Percentiles rank a stretch among this genome's conserved stretches.
These are phyloP conservation scores for Trypanosoma boissoni DNA, from an alignment of 208 protist species.

Conservation along the genomic window DNA sequence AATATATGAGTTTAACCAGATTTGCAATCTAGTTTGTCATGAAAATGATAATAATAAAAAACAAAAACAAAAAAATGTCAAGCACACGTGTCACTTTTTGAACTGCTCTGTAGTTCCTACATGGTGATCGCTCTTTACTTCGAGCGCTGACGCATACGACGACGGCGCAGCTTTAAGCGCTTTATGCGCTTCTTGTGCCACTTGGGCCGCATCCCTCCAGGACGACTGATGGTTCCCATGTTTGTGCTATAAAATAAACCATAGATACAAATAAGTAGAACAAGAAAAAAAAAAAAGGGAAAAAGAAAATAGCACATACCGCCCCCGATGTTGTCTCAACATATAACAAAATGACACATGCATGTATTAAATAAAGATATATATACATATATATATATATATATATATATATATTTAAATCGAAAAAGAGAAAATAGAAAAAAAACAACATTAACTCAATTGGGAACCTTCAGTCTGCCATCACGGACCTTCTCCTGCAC, in stretches of 20 bases:
- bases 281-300: slow-evolving; percentile 25
- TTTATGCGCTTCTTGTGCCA: slow-evolving; percentile 93
- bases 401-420: slow-evolving; percentile 4
- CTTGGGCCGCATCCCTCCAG: slow-evolving; percentile 88
- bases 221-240: slow-evolving; percentile 85
- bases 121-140: slow-evolving; percentile 49
- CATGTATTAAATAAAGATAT: too few relatives aligned
- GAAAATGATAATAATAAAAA: neutral
- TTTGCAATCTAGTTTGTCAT: neutral
- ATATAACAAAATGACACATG: too few relatives aligned
- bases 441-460: slow-evolving; percentile 21
- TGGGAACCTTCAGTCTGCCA: slow-evolving; percentile 91
- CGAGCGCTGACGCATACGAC: slow-evolving; percentile 88
- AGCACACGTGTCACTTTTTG: neutral
- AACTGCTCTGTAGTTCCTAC: too few relatives aligned
- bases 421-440: slow-evolving; percentile 14
- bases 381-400: too few relatives aligned
- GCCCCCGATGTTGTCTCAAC: too few relatives aligned
- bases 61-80: too few relatives aligned
- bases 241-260: slow-evolving; percentile 19
- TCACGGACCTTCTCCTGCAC: slow-evolving; percentile 93
- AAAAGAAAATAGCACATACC: neutral
- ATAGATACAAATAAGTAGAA: slow-evolving; percentile 16
- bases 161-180: slow-evolving; percentile 83
- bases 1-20: too few relatives aligned